phyloP scores from a whole-genome alignment of 2,329 filamentous ascomycete species.

The Talaromyces sp. region DNA sequence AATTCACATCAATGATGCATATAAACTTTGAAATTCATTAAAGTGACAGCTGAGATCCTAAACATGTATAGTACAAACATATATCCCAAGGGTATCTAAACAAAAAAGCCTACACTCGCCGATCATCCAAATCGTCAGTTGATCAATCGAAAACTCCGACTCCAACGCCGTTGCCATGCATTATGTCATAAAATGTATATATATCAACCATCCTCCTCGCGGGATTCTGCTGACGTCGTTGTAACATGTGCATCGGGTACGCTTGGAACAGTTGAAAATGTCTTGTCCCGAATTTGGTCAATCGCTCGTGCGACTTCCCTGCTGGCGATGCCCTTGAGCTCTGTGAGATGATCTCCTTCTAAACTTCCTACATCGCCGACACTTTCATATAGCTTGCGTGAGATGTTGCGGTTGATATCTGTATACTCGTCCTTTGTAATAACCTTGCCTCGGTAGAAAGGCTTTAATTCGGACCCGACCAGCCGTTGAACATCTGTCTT shows the following conservation, averaged over 20 bases:
- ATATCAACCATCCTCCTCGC: background rate
- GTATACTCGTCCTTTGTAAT: slow-evolving; percentile 88
- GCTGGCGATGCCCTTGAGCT: slow-evolving; percentile 70
- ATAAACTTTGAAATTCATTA: background rate
- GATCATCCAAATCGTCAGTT: background rate
- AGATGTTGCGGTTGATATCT: slow-evolving; percentile 83
- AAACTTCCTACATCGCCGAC: slow-evolving; percentile 53
- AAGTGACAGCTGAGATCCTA: background rate
- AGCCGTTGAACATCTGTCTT: slow-evolving; percentile 87
- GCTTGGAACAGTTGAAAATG: background rate
- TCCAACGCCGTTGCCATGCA: slow-evolving; percentile 9
- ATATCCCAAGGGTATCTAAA: background rate
- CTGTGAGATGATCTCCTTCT: slow-evolving; percentile 59
- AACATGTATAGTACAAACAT: background rate
- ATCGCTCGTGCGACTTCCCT: slow-evolving; percentile 75
- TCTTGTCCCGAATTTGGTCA: slow-evolving; percentile 22
- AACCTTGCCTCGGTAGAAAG: slow-evolving; percentile 71
- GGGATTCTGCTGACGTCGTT: background rate
- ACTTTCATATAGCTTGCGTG: slow-evolving; percentile 74
- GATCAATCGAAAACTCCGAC: background rate
- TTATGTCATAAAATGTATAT: slow-evolving; percentile 4
- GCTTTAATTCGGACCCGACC: slow-evolving; percentile 75
- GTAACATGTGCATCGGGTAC: background rate
- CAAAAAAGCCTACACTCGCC: background rate
- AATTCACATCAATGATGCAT: no score